phyloP scores from a whole-genome alignment of 495 filamentous ascomycete species.

The Penicillium soppii region DNA sequence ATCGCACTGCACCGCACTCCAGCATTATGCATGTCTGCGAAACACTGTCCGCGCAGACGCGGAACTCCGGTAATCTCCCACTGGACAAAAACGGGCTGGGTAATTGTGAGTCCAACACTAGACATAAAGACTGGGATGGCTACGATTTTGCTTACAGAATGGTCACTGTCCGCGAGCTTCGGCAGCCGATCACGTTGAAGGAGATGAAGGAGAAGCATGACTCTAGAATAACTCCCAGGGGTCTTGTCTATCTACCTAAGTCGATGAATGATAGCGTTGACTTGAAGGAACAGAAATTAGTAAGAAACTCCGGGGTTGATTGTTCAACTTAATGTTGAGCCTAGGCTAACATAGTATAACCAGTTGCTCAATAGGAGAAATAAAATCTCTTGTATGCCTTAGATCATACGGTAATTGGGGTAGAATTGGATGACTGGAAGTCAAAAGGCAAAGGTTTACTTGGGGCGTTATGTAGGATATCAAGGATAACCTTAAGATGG shows the following conservation, averaged over 20 bases:
- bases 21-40: constrained; percentile 12
- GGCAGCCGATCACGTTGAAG: background rate
- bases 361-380: background rate
- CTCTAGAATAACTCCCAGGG: background rate
- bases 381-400: too few species aligned
- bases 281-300: constrained; percentile 2
- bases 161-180: background rate
- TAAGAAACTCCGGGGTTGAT: too few species aligned
- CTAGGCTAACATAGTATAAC: background rate
- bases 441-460: too few species aligned
- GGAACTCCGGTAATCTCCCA: background rate
- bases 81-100: background rate
- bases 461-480: too few species aligned
- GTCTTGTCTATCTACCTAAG: background rate
- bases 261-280: background rate
- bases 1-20: constrained; percentile 7
- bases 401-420: too few species aligned
- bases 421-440: too few species aligned
- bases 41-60: background rate
- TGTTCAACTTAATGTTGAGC: background rate
- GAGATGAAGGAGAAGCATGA: background rate
- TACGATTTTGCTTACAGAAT: background rate
- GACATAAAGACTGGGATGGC: background rate
- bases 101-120: background rate
- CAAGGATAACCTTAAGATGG: too few species aligned